Percentiles rank a stretch among this genome's conserved stretches.
These are phyloP conservation scores for Aspergillus tamarii DNA, from an alignment of 2,329 filamentous ascomycete genomes.

Conservation along the genomic window DNA sequence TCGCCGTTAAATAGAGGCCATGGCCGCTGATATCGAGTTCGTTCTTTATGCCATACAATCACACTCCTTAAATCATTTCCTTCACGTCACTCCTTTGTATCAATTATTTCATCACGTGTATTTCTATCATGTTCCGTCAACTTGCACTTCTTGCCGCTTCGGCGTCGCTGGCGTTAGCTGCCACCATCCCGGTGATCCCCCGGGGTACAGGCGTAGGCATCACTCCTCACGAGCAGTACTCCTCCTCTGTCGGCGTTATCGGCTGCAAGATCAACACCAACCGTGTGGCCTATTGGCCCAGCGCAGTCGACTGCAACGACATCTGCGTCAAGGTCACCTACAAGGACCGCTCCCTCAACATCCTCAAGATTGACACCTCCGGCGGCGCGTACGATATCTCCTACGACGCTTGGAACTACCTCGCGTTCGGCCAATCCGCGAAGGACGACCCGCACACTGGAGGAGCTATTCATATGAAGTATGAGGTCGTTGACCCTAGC, in stretches of 20 bases:
- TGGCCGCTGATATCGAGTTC: conserved; percentile 1
- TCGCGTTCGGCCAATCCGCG: conserved; percentile 3
- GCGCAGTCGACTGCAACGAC: conserved; percentile 4
- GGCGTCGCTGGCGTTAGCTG: neutral
- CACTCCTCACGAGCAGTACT: conserved; percentile 5
- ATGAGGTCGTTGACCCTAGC: conserved; percentile 3
- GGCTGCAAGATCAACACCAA: conserved; percentile 7
- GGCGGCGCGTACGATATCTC: conserved; percentile 4
- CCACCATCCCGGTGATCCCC: neutral
- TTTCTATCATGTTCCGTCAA: neutral
- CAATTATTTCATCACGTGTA: neutral
- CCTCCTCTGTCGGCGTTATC: conserved; percentile 4
- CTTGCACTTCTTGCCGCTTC: neutral
- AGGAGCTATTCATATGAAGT: neutral
- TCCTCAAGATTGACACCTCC: conserved; percentile 6
- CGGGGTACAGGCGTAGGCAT: neutral
- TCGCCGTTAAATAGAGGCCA: conserved; percentile 5
- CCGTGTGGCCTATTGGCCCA: conserved; percentile 4
- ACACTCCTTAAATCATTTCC: conserved; percentile 1
- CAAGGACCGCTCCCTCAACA: conserved; percentile 1
- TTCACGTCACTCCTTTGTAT: neutral
- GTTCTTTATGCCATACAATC: conserved; percentile 1
- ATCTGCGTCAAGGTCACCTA: conserved; percentile 5
- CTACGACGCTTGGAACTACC: conserved; percentile 7
- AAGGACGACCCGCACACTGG: conserved; percentile 5